Evolutionary conservation across 257 asterid species (phyloP).

Genomic region (Nicotiana undulata): DNA sequence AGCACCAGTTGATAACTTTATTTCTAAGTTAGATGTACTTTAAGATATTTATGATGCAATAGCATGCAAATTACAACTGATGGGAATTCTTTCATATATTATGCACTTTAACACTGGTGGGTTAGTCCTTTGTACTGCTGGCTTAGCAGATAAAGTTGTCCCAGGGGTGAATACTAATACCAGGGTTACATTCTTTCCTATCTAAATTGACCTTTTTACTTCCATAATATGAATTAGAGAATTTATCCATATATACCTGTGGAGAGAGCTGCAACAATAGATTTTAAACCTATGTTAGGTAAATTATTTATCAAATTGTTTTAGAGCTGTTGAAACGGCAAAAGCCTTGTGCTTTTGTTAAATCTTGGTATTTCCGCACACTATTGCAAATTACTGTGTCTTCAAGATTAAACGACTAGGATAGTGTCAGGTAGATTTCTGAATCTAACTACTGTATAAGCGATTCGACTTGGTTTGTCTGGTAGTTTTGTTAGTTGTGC

Average conservation of each 20-base stretch:
- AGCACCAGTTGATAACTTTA: not conserved
- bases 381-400: not conserved
- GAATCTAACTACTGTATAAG: not conserved
- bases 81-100: not conserved
- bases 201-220: not conserved
- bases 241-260: not conserved
- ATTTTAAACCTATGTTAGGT: not conserved
- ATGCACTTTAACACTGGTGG: not conserved
- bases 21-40: not conserved
- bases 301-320: not conserved
- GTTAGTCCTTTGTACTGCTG: not conserved
- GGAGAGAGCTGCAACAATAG: not conserved
- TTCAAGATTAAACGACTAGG: not conserved
- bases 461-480: not conserved
- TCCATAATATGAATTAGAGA: not conserved
- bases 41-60: not conserved
- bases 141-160: not conserved
- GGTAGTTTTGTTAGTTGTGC: not conserved
- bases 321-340: not conserved
- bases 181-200: not conserved
- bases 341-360: not conserved
- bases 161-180: not conserved
- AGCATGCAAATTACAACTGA: not conserved
- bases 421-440: not conserved
- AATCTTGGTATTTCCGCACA: not conserved